A percentile compares a stretch with the other conserved stretches of the same genome.
phyloP scores from a whole-genome alignment of 2,329 filamentous ascomycete species.

The Chaetothyriales sp. region DNA sequence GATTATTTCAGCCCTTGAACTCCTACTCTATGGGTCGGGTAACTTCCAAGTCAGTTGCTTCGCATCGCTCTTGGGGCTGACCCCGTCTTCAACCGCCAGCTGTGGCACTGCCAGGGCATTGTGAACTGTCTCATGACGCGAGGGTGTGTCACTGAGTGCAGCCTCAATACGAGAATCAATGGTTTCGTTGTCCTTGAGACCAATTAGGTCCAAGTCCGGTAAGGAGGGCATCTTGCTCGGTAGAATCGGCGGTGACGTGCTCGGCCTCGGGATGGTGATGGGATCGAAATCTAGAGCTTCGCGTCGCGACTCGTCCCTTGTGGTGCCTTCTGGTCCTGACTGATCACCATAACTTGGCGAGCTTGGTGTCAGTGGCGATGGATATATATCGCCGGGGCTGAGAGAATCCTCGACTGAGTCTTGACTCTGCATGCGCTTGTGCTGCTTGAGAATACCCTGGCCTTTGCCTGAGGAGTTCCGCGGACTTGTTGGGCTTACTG shows the following conservation, averaged over 20 bases:
- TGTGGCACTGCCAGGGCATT: background rate
- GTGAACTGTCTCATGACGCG: constrained; percentile 1
- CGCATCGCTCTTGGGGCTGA: background rate
- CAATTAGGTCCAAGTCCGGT: background rate
- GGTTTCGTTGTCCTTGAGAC: constrained; percentile 3
- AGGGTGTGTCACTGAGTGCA: background rate
- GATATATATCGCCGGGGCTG: constrained; percentile 11
- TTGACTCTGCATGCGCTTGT: constrained; percentile 11
- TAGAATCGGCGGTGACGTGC: constrained; percentile 14
- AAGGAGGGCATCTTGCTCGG: constrained; percentile 3
- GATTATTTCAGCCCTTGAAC: background rate
- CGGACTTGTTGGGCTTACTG: constrained; percentile 7
- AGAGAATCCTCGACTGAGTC: constrained; percentile 9
- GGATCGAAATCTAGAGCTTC: constrained; percentile 16
- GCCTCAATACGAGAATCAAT: constrained; percentile 7
- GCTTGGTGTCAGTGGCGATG: constrained; percentile 12
- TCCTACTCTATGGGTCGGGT: constrained; percentile 7
- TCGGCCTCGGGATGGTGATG: constrained; percentile 14
- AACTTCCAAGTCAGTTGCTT: constrained; percentile 16
- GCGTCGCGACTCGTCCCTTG: constrained; percentile 2
- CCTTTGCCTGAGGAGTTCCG: constrained; percentile 7
- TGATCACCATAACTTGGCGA: constrained; percentile 10
- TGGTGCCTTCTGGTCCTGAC: constrained; percentile 6
- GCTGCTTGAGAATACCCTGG: constrained; percentile 13
- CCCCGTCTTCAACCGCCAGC: constrained; percentile 10